Percentiles rank a stretch among this genome's conserved stretches.
Evolutionary conservation across 352 stramenopile genomes (phyloP).

Genomic region (Globisporangium paroecandrum): DNA sequence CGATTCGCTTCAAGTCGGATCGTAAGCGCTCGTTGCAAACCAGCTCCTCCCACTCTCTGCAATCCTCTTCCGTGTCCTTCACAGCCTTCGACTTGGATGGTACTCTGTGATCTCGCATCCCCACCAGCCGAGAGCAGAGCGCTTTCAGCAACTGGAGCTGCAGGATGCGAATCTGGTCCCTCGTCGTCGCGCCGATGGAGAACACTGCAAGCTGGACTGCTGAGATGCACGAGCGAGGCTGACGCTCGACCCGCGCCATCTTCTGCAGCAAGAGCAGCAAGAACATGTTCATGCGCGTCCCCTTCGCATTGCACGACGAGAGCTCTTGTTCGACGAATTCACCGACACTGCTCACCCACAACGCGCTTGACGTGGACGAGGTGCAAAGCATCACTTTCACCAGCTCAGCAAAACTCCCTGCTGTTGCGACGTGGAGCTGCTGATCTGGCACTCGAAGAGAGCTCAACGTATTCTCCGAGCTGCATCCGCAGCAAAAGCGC

Average conservation of each 20-base stretch:
- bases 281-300: constrained; percentile 47
- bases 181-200: constrained; percentile 27
- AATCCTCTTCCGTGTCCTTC: constrained; percentile 12
- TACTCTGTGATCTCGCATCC: constrained; percentile 16
- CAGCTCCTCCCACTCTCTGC: constrained; percentile 30
- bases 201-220: constrained; percentile 43
- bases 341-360: constrained; percentile 23
- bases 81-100: not conserved
- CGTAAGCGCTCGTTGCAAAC: constrained; percentile 52
- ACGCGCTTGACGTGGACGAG: constrained; percentile 1
- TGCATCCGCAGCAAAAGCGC: constrained; percentile 49
- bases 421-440: constrained; percentile 23
- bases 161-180: constrained; percentile 39
- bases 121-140: constrained; percentile 34
- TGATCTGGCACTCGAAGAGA: not conserved
- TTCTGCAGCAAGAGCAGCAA: constrained; percentile 52
- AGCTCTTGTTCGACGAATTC: constrained; percentile 50
- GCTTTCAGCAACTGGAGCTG: constrained; percentile 51
- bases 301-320: constrained; percentile 32
- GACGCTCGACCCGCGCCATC: constrained; percentile 16
- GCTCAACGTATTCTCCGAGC: not conserved
- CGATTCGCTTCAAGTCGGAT: constrained; percentile 35
- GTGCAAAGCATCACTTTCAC: constrained; percentile 39
- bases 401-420: constrained; percentile 42
- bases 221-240: constrained; percentile 14